A percentile compares a stretch with the other conserved stretches of the same genome.
Evolutionary conservation across 2,329 filamentous ascomycete genomes (phyloP).

Genomic region (Colletotrichum somersetense): DNA sequence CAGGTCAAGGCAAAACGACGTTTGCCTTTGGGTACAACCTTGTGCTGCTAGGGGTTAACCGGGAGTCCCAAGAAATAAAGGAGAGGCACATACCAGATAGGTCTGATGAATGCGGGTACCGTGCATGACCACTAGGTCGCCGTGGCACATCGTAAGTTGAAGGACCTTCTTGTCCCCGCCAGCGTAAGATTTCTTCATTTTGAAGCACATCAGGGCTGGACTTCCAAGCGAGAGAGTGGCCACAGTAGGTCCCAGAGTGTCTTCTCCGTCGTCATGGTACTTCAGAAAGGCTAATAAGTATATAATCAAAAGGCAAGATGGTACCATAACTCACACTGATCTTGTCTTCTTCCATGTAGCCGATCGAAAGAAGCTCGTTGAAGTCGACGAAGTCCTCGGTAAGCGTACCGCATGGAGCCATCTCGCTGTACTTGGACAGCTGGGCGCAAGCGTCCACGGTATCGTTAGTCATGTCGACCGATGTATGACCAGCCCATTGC

Average conservation of each 20-base stretch:
- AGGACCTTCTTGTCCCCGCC: slow-evolving; percentile 47
- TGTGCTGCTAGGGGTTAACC: slow-evolving; percentile 56
- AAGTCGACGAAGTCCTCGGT: slow-evolving; percentile 57
- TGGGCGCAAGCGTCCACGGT: slow-evolving; percentile 30
- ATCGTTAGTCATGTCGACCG: slow-evolving; percentile 50
- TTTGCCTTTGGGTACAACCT: slow-evolving; percentile 62
- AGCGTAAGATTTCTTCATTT: slow-evolving; percentile 61
- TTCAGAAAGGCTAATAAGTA: slow-evolving; percentile 45
- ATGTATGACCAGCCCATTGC: slow-evolving; percentile 65
- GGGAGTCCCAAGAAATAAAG: neutral
- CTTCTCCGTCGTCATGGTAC: slow-evolving; percentile 77
- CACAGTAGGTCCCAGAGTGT: slow-evolving; percentile 71
- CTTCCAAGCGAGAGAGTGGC: slow-evolving; percentile 72
- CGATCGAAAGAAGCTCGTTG: slow-evolving; percentile 74
- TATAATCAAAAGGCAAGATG: neutral
- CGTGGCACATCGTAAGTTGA: slow-evolving; percentile 65
- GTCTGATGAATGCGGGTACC: slow-evolving; percentile 68
- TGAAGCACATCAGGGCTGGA: slow-evolving; percentile 68
- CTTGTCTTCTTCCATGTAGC: slow-evolving; percentile 70
- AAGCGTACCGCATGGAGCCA: slow-evolving; percentile 42
- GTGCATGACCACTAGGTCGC: slow-evolving; percentile 75
- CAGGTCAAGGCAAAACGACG: slow-evolving; percentile 70
- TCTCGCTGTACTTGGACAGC: neutral
- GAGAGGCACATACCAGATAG: slow-evolving; percentile 61
- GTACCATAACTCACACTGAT: slow-evolving; percentile 61